Conservation (phyloP, 441 rosid genomes). For the Pelargonium myrrhifolium region DNA sequence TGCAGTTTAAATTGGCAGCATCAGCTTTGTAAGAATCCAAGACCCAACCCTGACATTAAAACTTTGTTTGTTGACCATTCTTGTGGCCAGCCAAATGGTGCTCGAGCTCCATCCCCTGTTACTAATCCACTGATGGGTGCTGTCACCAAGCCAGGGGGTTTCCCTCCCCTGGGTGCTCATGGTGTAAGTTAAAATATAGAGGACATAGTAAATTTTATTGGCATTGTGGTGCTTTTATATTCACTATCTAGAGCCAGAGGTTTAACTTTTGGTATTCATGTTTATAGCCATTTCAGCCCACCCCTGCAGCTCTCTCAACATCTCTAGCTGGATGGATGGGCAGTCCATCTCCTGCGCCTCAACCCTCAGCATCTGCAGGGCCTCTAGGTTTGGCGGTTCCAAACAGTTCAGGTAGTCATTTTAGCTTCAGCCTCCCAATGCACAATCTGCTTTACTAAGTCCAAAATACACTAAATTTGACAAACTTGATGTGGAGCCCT, state of each 20-base stretch:
- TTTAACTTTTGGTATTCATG: constrained; percentile 11
- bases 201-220: neutral
- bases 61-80: constrained; percentile 71
- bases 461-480: neutral
- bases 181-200: constrained; percentile 43
- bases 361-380: constrained; percentile 62
- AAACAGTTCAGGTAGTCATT: constrained; percentile 44
- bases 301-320: constrained; percentile 57
- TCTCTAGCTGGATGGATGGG: constrained; percentile 87
- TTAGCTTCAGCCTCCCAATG: constrained; percentile 8
- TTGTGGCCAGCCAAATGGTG: constrained; percentile 68
- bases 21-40: constrained; percentile 75
- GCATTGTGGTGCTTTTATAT: constrained; percentile 14
- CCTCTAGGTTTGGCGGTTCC: constrained; percentile 50
- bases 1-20: constrained; percentile 88
- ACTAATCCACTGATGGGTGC: constrained; percentile 62
- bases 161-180: constrained; percentile 54
- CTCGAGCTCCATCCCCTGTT: constrained; percentile 68
- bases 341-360: constrained; percentile 53
- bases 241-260: constrained; percentile 6
- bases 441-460: constrained; percentile 1
- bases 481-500: constrained; percentile 3
- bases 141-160: constrained; percentile 54
- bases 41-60: constrained; percentile 74
- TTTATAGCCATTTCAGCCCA: constrained; percentile 65